A percentile compares a stretch with the other conserved stretches of the same genome.
Conservation (phyloP, 192 early-diverging fungal genomes). For the Umbelopsis sp. region DNA sequence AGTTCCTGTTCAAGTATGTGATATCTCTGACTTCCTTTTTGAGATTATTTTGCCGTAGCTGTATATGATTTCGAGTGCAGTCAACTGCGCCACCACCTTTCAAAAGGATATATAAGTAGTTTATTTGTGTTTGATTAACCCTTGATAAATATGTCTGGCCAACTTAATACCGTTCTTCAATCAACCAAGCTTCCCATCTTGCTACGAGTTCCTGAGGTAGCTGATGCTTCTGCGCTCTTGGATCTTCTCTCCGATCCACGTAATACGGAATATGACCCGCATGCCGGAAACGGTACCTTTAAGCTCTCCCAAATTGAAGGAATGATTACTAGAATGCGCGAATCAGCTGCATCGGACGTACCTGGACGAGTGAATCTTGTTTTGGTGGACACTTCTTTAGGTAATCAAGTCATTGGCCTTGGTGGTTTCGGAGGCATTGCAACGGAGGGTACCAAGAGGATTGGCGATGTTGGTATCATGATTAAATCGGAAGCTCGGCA, state of each 20-base stretch:
- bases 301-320: neutral
- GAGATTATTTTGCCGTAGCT: too few species aligned
- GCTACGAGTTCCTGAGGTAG: neutral
- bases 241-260: neutral
- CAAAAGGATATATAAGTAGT: too few species aligned
- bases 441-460: neutral
- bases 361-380: constrained; percentile 13
- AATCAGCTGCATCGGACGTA: neutral
- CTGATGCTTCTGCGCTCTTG: neutral
- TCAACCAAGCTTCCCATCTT: constrained; percentile 3
- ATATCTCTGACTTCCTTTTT: too few species aligned
- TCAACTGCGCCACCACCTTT: too few species aligned
- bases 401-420: constrained; percentile 1
- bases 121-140: too few species aligned
- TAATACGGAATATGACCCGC: constrained; percentile 14
- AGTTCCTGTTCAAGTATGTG: too few species aligned
- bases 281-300: neutral
- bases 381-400: constrained; percentile 2
- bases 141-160: constrained; percentile 17
- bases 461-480: constrained; percentile 18
- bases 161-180: neutral
- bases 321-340: constrained; percentile 1
- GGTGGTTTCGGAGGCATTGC: constrained; percentile 7
- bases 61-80: too few species aligned
- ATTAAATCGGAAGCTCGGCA: neutral